These are phyloP conservation scores for Malassezia vespertilionis DNA, from an alignment of 1,284 basidiomycete genomes.

Conservation along the genomic window DNA sequence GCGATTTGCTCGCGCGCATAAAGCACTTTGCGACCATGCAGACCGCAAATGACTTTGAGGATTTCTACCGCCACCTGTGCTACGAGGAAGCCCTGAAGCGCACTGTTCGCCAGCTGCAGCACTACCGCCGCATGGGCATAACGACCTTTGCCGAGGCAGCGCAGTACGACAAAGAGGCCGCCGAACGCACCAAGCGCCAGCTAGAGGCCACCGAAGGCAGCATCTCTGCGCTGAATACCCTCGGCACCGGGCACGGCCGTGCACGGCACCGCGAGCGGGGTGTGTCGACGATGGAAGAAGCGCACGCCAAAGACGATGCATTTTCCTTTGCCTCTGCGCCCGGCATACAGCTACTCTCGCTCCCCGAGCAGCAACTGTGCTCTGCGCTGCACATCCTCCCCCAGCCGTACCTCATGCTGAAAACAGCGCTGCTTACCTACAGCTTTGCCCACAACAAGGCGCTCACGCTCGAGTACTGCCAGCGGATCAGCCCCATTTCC, in stretches of 20 bases:
- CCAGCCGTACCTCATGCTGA: slow-evolving; percentile 40
- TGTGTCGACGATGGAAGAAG: slow-evolving; percentile 16
- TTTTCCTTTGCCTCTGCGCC: slow-evolving; percentile 33
- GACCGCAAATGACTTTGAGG: slow-evolving; percentile 82
- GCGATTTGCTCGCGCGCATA: slow-evolving; percentile 75
- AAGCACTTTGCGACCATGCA: slow-evolving; percentile 86
- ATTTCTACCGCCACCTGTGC: slow-evolving; percentile 74
- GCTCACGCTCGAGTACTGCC: slow-evolving; percentile 33
- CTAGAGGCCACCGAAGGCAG: slow-evolving; percentile 37
- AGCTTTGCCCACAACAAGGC: slow-evolving; percentile 31
- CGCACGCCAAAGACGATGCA: slow-evolving; percentile 17
- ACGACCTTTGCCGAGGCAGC: slow-evolving; percentile 38
- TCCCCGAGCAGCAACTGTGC: slow-evolving; percentile 36
- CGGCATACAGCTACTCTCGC: slow-evolving; percentile 36
- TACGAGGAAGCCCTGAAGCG: slow-evolving; percentile 42
- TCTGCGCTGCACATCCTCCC: slow-evolving; percentile 41
- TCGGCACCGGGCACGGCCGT: slow-evolving; percentile 20
- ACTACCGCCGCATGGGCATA: slow-evolving; percentile 40
- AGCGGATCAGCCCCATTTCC: slow-evolving; percentile 36
- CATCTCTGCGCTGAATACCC: slow-evolving; percentile 1
- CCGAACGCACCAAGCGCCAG: slow-evolving; percentile 34
- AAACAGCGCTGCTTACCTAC: slow-evolving; percentile 36
- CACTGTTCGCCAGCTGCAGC: slow-evolving; percentile 38
- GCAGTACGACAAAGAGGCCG: slow-evolving; percentile 37
- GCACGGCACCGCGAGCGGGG: slow-evolving; percentile 30